Base-by-base conservation (phyloP, 306 rosid genomes). In the Cyclanthera cordifolia region DNA sequence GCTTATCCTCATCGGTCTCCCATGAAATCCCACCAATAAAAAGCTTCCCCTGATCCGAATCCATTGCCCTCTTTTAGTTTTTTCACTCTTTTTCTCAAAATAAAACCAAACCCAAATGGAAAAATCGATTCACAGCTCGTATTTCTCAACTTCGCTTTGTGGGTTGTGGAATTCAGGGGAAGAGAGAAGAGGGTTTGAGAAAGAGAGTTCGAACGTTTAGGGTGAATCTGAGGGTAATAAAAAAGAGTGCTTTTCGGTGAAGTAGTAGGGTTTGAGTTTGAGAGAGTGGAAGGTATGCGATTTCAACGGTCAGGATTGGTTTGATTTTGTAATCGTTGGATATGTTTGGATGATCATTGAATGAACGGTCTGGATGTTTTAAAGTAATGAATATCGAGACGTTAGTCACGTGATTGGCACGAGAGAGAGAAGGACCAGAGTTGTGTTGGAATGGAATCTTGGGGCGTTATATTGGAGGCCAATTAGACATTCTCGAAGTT, bases 21-120 rank as follows among this genome's bases (percentile, higher is more conserved):
- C 97, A 92, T 2, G 97, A 92, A 75, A 89, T 89, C 74, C 97
- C 97, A 46, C 97, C 96, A 71, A 92, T 89, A 37, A 92, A 92
- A 37, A 92, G 84, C 88, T 92, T 92, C 0, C 97, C 96, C 69
- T 85, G 97, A 89, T 92, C 98, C 54, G 98, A 89, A 80, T 92
- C 98, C 98, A 92, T 59, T 89, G 60, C 58, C 51, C 51, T 50
- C 16, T 75, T 72, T 59, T 3, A 46, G 13, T 7, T n/a, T 21
- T 12, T 49, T 8, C 66, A 43, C 54, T 70, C 34, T 53, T 14
- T 14, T 6, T 19, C 47, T 37, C 24, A 3, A 46, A 11, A n/a
- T n/a, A n/a, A n/a, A n/a, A n/a, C n/a, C n/a, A 43, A 39, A 20
- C 30, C 43, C 39, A 59, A 17, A 41, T 56, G 41, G 69, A 64